Evolutionary conservation across 2,329 filamentous ascomycete species (phyloP), one percentile per base, ranked within the genome.

Genomic region (Alternaria gaisen): DNA sequence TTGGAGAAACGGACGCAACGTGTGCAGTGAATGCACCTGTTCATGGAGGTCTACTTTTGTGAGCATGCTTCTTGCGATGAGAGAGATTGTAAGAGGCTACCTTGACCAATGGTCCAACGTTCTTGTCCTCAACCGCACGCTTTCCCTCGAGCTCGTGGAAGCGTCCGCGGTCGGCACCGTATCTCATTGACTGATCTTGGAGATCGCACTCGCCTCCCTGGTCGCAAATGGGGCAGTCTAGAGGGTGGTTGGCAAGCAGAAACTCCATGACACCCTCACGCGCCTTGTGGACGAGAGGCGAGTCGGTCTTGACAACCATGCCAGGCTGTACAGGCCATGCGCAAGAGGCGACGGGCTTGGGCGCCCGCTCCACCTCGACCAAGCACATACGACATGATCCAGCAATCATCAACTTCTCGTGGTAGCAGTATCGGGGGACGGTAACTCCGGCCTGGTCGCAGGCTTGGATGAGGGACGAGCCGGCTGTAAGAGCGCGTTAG

Each of bases 321-420:
- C 95, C 95, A 57, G 95, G 92, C 81, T 97, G 94, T 71, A 98
- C 95, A 53, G 95, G 95, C 95, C 95, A 99, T 72, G 95, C 95
- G 82, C 95, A 99, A 65, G 95, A 99, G 73, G 95, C 95, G 58
- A 98, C 94, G 62, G 95, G 95, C 84, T 99, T 99, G 61, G 95
- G 95, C 63, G 93, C 92, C 82, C 89, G 89, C 84, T 98, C 95
- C 70, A 99, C 95, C 85, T 99, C 95, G 77, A 99, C 95, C 77
- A 99, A 84, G 83, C 95, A 99, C 95, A 99, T 99, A 84, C 95
- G 93, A 83, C 95, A 99, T 83, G 98, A 99, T 82, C 95, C 95
- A 76, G 95, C 95, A 86, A 99, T 97, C 90, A 97, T 93, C 72
- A 99, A 87, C 84, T 99, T 98, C 91, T 98, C 94, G 87, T 97